Evolutionary conservation across 163 green algal genomes (phyloP).

Genomic region (Chlamydomonas reinhardtii): DNA sequence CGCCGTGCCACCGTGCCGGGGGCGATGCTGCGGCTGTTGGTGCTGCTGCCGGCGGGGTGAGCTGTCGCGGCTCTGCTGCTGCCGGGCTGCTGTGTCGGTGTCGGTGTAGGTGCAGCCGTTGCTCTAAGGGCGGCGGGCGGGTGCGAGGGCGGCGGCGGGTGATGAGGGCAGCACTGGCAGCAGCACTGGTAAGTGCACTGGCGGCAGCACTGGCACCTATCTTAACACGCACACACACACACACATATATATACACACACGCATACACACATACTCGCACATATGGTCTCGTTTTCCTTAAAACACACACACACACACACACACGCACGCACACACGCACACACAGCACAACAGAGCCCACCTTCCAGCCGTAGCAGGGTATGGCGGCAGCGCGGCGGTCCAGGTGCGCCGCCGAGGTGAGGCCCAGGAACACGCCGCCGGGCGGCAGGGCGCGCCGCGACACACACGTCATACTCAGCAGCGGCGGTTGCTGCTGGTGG

Average conservation of each 20-base stretch:
- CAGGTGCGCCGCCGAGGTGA: constrained; percentile 20
- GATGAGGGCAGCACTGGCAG: neutral
- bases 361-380: constrained; percentile 49
- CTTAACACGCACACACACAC: too few species aligned
- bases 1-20: too few species aligned
- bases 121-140: too few species aligned
- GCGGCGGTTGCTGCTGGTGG: neutral
- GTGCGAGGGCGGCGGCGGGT: too few species aligned
- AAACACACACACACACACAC: too few species aligned
- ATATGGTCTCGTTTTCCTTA: neutral
- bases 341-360: too few species aligned
- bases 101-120: constrained; percentile 50
- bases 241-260: neutral
- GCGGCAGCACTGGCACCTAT: too few species aligned
- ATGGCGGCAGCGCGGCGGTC: constrained; percentile 30
- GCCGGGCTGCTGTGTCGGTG: neutral
- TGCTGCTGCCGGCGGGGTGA: neutral
- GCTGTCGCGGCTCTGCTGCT: neutral
- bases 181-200: too few species aligned
- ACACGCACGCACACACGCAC: neutral
- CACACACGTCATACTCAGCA: constrained; percentile 27
- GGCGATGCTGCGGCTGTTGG: too few species aligned
- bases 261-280: neutral
- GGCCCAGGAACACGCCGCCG: constrained; percentile 32
- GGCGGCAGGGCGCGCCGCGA: constrained; percentile 16